Conservation (phyloP, 2,329 filamentous ascomycete genomes). For the Cryphonectria carpinicola region DNA sequence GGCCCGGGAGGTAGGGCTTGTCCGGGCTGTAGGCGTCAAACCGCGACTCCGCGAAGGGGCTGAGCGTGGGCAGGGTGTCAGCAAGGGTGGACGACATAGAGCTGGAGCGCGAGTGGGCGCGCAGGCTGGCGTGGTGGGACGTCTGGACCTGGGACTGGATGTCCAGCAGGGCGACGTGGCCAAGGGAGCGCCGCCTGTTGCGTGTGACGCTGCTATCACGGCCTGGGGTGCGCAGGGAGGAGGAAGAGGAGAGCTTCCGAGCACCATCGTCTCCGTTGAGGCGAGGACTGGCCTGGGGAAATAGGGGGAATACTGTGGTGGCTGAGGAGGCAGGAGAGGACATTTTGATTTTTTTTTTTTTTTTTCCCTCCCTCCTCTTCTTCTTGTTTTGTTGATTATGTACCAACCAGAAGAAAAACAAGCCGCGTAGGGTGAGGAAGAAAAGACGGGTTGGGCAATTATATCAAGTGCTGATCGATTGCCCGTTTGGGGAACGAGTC, state of each 20-base stretch:
- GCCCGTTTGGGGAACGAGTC: neutral
- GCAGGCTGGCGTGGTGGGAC: neutral
- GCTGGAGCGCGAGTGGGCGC: conserved; percentile 17
- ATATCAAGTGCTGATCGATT: conserved; percentile 11
- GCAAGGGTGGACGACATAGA: conserved; percentile 23
- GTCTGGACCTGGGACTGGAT: conserved; percentile 18
- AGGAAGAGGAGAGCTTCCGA: conserved; percentile 16
- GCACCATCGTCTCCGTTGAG: conserved; percentile 9
- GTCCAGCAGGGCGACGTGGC: conserved; percentile 28
- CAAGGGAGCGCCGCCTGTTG: conserved; percentile 25
- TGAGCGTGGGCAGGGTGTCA: conserved; percentile 34
- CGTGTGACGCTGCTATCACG: conserved; percentile 23
- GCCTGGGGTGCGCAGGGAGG: conserved; percentile 15
- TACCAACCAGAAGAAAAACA: neutral
- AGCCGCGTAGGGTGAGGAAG: neutral
- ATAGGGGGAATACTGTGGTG: conserved; percentile 14
- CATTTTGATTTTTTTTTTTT: conserved; percentile 2
- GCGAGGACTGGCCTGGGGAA: conserved; percentile 10
- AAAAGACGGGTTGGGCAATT: neutral
- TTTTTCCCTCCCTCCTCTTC: neutral
- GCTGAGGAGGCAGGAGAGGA: conserved; percentile 18
- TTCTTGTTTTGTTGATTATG: neutral
- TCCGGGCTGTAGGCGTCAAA: conserved; percentile 36
- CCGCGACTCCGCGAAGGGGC: conserved; percentile 36
- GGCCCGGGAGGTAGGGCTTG: conserved; percentile 45